Evolutionary conservation across 106 monocot genomes (phyloP).

Genomic region (Vanilla planifolia): DNA sequence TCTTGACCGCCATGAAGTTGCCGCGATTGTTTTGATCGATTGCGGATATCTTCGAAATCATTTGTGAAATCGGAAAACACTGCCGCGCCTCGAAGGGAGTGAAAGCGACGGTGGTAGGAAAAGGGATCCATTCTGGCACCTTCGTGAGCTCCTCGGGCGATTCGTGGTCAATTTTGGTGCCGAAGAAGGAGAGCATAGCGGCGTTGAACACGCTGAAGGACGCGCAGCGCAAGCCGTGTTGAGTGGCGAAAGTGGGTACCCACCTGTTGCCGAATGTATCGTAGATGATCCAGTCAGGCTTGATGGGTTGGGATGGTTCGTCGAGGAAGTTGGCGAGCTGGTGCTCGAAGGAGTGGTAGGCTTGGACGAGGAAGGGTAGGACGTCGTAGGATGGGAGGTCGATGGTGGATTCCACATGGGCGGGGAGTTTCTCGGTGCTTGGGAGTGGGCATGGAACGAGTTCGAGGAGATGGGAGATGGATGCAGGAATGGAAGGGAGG

Average conservation of each 20-base stretch:
- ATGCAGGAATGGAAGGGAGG: not conserved
- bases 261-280: constrained; percentile 8
- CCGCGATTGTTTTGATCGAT: no score
- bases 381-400: constrained; percentile 3
- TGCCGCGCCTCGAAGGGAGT: constrained; percentile 2
- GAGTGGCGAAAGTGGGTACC: not conserved
- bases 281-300: constrained; percentile 15
- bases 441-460: not conserved
- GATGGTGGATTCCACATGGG: not conserved
- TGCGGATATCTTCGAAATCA: no score
- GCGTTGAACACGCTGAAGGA: not conserved
- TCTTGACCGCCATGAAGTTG: not conserved
- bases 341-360: constrained; percentile 5
- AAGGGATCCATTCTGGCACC: constrained; percentile 13
- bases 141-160: constrained; percentile 12
- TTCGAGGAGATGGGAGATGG: constrained; percentile 1
- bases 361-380: not conserved
- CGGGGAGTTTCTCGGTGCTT: not conserved
- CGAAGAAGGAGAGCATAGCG: not conserved
- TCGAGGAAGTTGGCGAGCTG: constrained; percentile 6
- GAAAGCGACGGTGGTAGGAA: constrained; percentile 12
- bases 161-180: no score
- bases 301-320: not conserved
- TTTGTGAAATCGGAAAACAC: not conserved
- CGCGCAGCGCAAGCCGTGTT: not conserved